A percentile compares a stretch with the other conserved stretches of the same genome.
phyloP scores from a whole-genome alignment of 257 asterid species.

The Solanum bulbocastanum region DNA sequence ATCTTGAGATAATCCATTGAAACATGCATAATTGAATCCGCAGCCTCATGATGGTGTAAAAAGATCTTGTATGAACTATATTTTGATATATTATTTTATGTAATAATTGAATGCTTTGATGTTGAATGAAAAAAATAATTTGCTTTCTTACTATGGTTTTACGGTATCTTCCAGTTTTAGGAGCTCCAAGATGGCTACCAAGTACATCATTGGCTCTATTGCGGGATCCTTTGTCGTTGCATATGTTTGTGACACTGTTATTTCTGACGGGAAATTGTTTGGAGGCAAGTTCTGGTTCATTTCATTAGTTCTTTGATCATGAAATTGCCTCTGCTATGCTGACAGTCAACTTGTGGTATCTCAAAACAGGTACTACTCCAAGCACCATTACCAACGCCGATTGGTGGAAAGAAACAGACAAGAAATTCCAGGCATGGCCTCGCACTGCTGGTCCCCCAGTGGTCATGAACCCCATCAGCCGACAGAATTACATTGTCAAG shows the following conservation, averaged over 20 bases:
- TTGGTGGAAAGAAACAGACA: conserved; percentile 82
- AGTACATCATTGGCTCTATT: background rate
- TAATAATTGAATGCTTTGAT: background rate
- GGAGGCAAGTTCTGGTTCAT: conserved; percentile 26
- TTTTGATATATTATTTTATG: background rate
- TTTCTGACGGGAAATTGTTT: conserved; percentile 12
- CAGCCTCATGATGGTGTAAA: background rate
- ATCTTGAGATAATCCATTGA: background rate
- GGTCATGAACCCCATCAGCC: conserved; percentile 94
- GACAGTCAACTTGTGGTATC: background rate
- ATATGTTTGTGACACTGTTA: conserved; percentile 6
- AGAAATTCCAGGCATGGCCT: conserved; percentile 94
- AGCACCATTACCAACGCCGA: conserved; percentile 42
- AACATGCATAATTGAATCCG: background rate
- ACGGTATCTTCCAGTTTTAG: background rate
- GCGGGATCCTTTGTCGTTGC: conserved; percentile 10
- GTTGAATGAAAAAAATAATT: background rate
- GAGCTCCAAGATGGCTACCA: conserved; percentile 7
- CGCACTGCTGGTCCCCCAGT: conserved; percentile 99
- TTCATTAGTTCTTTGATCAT: background rate
- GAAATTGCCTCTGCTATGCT: background rate
- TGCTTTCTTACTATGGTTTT: background rate
- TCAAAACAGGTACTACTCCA: conserved; percentile 60
- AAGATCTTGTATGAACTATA: background rate
- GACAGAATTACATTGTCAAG: conserved; percentile 86